These are phyloP conservation scores for Mycosarcoma mackinlayi DNA, from an alignment of 1,284 basidiomycete species.

Conservation along the genomic window DNA sequence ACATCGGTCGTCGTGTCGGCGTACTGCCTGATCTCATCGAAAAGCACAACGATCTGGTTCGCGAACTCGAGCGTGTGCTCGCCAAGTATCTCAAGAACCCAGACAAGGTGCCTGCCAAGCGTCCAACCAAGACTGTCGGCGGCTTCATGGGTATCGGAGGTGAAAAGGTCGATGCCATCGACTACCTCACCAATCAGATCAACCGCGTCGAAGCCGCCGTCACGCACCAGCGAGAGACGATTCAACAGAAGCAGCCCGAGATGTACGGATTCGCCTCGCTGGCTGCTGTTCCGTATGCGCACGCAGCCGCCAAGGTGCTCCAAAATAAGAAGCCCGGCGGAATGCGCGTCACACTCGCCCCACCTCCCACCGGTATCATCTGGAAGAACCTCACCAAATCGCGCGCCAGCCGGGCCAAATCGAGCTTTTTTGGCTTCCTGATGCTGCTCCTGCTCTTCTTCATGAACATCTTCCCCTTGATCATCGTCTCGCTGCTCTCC, in stretches of 20 bases:
- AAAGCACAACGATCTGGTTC: conserved; percentile 85
- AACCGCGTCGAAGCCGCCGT: conserved; percentile 68
- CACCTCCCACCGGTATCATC: conserved; percentile 63
- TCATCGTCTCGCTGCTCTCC: conserved; percentile 59
- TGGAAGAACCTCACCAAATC: conserved; percentile 63
- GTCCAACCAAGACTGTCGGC: conserved; percentile 80
- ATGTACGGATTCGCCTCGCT: conserved; percentile 66
- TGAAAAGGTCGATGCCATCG: conserved; percentile 72
- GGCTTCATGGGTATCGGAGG: conserved; percentile 80
- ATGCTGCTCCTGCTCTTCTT: conserved; percentile 58
- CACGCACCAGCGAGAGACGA: conserved; percentile 68
- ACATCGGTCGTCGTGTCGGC: conserved; percentile 81
- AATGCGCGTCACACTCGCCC: conserved; percentile 56
- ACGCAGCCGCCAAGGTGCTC: conserved; percentile 60
- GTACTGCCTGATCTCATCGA: conserved; percentile 81
- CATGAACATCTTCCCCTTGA: conserved; percentile 62
- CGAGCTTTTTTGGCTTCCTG: conserved; percentile 55
- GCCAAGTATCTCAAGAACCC: conserved; percentile 83
- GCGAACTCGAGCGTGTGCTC: conserved; percentile 82
- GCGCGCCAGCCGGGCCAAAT: conserved; percentile 42
- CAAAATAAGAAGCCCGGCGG: conserved; percentile 49
- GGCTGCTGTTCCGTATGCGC: conserved; percentile 62
- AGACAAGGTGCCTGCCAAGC: conserved; percentile 77
- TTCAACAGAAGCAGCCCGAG: conserved; percentile 56
- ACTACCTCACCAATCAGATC: conserved; percentile 61